Evolutionary conservation across 176 grass and related monocot genomes (phyloP), one percentile per base, ranked within the genome.

Genomic region (Poa annua): DNA sequence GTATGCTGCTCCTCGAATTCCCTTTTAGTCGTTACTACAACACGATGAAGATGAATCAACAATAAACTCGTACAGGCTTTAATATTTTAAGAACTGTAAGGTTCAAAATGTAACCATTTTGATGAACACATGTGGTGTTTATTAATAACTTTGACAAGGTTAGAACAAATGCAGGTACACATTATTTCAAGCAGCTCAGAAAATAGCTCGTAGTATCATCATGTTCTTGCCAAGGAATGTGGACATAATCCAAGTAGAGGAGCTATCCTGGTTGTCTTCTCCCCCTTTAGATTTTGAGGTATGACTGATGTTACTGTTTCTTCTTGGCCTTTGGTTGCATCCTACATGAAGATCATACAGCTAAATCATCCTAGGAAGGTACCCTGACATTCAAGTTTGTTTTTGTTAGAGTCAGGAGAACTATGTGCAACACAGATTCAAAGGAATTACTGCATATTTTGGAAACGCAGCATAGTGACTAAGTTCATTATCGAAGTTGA

Each of bases 141-240:
- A 71, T 50, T 15, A 5, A 50, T 16, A 49, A 63, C 16, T 51
- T 20, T 13, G 57, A 80, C 39, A 66, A 5, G 3, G 21, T 49
- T 8, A 41, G 11, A n/a, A 63, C 14, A 41, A 55, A 22, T 25
- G 52, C 52, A 94, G 92, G 51, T 83, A 77, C 45, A 38, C 78
- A 14, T 77, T 75, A 74, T 94, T 94, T 59, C 89, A 89, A 73
- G 44, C 69, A 72, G 92, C 92, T 44, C 89, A 89, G 63, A 61
- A 76, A 77, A 94, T 94, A 77, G 60, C 89, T 73, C 74, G 74
- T 6, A 85, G 89, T 48, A 48, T 91, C 68, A 91, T 94, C 26
- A 89, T 91, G 84, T 94, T 94, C 79, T 80, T 94, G 85, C 92
- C 89, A 19, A 87, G 92, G 52, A 94, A 84, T 19, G 78, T 94